Percentiles rank a stretch among this genome's conserved stretches.
Evolutionary conservation across 2,329 filamentous ascomycete genomes (phyloP).

Genomic region (Aureobasidium leucospermi): DNA sequence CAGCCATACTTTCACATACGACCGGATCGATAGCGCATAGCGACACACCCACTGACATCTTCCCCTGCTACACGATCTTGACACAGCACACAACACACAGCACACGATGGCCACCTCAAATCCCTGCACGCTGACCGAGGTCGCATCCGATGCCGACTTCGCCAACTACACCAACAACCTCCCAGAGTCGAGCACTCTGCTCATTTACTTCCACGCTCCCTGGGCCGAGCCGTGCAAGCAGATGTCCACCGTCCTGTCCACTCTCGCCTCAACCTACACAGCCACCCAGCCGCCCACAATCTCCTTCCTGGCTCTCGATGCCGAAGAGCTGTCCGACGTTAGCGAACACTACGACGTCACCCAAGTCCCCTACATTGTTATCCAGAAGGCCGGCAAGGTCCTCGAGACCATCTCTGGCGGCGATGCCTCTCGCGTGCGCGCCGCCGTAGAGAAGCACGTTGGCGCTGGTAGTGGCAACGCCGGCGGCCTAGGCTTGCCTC

Average conservation of each 20-base stretch:
- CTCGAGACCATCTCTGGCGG: conserved; percentile 84
- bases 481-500: conserved; percentile 33
- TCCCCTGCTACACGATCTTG: not conserved
- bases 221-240: conserved; percentile 96
- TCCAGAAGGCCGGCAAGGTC: conserved; percentile 66
- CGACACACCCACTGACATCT: not conserved
- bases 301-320: conserved; percentile 84
- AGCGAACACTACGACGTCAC: conserved; percentile 91
- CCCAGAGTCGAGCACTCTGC: conserved; percentile 43
- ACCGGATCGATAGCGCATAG: not conserved
- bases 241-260: conserved; percentile 79
- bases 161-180: conserved; percentile 58
- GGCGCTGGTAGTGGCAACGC: conserved; percentile 34
- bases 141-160: conserved; percentile 69
- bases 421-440: conserved; percentile 77
- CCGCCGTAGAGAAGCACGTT: conserved; percentile 77
- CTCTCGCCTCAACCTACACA: conserved; percentile 81
- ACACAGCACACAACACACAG: not conserved
- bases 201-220: conserved; percentile 91
- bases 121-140: conserved; percentile 58
- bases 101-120: conserved; percentile 13
- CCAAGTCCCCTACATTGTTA: conserved; percentile 84
- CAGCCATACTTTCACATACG: not conserved
- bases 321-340: conserved; percentile 87
- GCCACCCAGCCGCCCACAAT: conserved; percentile 58